phyloP scores from a whole-genome alignment of 768 basidiomycete species.

The Rubroboletus satanas region DNA sequence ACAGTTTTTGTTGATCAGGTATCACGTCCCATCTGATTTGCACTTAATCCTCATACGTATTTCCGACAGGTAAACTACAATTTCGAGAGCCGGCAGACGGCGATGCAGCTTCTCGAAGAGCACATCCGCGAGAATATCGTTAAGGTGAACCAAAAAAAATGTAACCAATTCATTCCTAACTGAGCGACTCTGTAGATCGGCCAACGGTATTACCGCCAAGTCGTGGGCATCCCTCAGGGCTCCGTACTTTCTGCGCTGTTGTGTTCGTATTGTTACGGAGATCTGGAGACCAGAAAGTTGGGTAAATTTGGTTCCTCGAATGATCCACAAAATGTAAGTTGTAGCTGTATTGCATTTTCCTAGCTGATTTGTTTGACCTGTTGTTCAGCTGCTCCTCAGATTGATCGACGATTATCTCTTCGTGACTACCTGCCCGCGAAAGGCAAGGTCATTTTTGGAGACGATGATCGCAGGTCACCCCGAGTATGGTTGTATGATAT shows the following conservation, averaged over 20 bases:
- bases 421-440: constrained; percentile 60
- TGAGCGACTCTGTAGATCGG: constrained; percentile 57
- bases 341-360: background rate
- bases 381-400: constrained; percentile 65
- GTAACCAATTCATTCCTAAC: background rate
- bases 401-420: constrained; percentile 95
- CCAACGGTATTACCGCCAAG: constrained; percentile 75
- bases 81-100: constrained; percentile 48
- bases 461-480: constrained; percentile 84
- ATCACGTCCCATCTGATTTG: background rate
- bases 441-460: constrained; percentile 66
- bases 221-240: constrained; percentile 95
- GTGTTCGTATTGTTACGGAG: constrained; percentile 93
- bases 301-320: constrained; percentile 44
- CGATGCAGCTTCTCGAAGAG: constrained; percentile 74
- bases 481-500: constrained; percentile 91
- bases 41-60: background rate
- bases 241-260: constrained; percentile 93
- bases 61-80: constrained; percentile 48
- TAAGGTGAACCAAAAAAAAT: constrained; percentile 47
- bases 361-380: background rate
- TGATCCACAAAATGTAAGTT: constrained; percentile 60
- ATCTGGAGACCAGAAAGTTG: constrained; percentile 63
- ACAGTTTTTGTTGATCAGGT: constrained; percentile 88
- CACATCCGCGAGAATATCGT: constrained; percentile 93